These are phyloP conservation scores for Nadsonia starkeyi-henricii DNA, from an alignment of 1,139 yeast species.

Conservation along the genomic window DNA sequence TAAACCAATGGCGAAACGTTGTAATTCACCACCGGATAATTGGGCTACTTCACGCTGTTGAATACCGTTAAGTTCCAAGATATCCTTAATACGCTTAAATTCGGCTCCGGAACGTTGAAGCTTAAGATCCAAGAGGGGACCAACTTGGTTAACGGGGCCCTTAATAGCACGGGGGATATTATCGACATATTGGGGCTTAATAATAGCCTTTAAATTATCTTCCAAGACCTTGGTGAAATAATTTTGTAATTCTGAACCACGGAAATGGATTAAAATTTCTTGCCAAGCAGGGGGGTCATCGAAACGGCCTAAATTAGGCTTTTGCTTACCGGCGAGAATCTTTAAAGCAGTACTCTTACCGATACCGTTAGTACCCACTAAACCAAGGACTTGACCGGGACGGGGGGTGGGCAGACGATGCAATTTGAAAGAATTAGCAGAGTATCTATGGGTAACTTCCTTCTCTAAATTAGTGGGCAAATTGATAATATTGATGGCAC, in stretches of 20 bases:
- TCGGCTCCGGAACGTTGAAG: constrained; percentile 47
- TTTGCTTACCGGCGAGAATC: constrained; percentile 95
- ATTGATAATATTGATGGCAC: constrained; percentile 89
- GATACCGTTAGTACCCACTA: constrained; percentile 98
- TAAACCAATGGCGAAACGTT: constrained; percentile 95
- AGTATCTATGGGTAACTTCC: constrained; percentile 91
- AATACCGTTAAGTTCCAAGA: constrained; percentile 60
- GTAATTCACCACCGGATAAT: constrained; percentile 96
- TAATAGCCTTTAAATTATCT: constrained; percentile 84
- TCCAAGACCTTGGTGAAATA: constrained; percentile 88
- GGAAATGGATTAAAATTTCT: constrained; percentile 75
- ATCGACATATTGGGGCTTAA: constrained; percentile 96
- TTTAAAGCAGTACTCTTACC: constrained; percentile 97
- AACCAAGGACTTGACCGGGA: constrained; percentile 95
- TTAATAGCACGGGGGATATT: constrained; percentile 91
- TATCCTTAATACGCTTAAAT: constrained; percentile 46
- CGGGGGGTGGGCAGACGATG: constrained; percentile 97
- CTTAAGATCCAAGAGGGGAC: constrained; percentile 63
- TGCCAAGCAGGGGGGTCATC: constrained; percentile 98
- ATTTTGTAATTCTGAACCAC: constrained; percentile 96
- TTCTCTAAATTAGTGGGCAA: constrained; percentile 87
- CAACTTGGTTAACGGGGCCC: constrained; percentile 79
- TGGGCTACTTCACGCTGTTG: constrained; percentile 75
- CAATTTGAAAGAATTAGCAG: constrained; percentile 93
- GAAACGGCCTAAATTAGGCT: constrained; percentile 86